Evolutionary conservation across 805 yeast species (phyloP), one percentile per base, ranked within the genome.

Genomic region (Schizosaccharomyces lindneri): DNA sequence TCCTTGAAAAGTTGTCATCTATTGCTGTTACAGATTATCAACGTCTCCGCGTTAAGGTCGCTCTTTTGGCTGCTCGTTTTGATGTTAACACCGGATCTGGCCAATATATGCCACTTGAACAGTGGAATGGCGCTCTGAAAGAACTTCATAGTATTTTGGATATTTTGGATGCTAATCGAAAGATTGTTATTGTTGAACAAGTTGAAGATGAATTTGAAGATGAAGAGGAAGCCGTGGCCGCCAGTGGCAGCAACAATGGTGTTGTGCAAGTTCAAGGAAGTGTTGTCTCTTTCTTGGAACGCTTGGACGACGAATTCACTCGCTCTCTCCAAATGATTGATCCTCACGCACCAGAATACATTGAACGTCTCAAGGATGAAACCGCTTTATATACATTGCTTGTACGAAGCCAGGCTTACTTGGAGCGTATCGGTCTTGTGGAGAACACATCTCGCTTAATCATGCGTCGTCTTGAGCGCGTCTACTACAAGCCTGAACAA

Each of bases 301-400:
- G 97, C 73, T 78, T 93, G 65, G 96, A 88, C 70, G 97, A 90
- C 69, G 99, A 93, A 75, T 84, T 89, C 68, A 85, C 85, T 64
- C 82, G 84, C 67, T 87, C 95, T 59, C 78, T 93, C 68, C 88
- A 89, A 70, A 81, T 81, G 66, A 83, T 87, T 68, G 97, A 93
- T 72, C 95, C 97, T 57, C 97, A 93, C 71, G 85, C 97, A 29
- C 83, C 87, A 63, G 98, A 93, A 73, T 93, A 90, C 73, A 79
- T 93, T 66, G 85, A 84, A 66, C 81, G 97, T 72, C 79, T 93
- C 70, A 84, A 83, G 72, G 95, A 89, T 72, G 98, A 93, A 75
- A 78, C 82, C 64, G 73, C 74, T 48, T 77, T 93, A 62, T 90
- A 88, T 75, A 76, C 78, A 62, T 76, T 87, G 70, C 78, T 93